phyloP scores from a whole-genome alignment of 179 eudicot species.

The Camellia oleifera region DNA sequence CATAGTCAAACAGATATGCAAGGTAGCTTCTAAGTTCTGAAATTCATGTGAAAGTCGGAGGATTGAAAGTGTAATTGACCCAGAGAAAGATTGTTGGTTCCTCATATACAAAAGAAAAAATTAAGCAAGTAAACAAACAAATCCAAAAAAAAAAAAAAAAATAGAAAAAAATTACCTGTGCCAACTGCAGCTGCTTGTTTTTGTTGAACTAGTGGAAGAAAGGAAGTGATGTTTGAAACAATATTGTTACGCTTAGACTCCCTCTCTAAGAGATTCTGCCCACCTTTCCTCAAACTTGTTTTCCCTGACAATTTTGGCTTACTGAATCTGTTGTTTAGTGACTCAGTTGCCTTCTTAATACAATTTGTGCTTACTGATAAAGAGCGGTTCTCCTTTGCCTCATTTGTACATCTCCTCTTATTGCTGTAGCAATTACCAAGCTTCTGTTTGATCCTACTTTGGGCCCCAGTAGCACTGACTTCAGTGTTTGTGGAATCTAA shows the following conservation, averaged over 20 bases:
- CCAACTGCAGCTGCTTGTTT: conserved; percentile 70
- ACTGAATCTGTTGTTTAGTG: conserved; percentile 42
- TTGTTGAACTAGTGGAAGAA: conserved; percentile 79
- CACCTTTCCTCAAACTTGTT: conserved; percentile 52
- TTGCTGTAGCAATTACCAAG: conserved; percentile 29
- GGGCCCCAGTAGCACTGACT: conserved; percentile 30
- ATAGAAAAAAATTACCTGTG: conserved; percentile 48
- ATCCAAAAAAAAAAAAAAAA: too few relatives aligned
- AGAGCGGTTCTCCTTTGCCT: conserved; percentile 48
- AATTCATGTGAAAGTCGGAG: neutral
- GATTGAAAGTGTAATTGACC: neutral
- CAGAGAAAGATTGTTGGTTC: neutral
- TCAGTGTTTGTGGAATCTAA: conserved; percentile 41
- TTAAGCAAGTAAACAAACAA: neutral
- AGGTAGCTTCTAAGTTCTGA: neutral
- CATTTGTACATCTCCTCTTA: conserved; percentile 30
- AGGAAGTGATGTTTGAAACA: conserved; percentile 52
- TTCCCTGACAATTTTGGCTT: conserved; percentile 50
- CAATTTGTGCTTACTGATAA: conserved; percentile 41
- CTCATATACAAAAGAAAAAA: conserved; percentile 2
- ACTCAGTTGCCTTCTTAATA: conserved; percentile 41
- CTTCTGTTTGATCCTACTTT: conserved; percentile 34
- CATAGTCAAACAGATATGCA: neutral
- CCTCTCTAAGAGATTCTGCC: conserved; percentile 50
- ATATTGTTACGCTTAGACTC: conserved; percentile 62